Conservation (phyloP, 768 basidiomycete species). For the Hygrocybe coccinea region DNA sequence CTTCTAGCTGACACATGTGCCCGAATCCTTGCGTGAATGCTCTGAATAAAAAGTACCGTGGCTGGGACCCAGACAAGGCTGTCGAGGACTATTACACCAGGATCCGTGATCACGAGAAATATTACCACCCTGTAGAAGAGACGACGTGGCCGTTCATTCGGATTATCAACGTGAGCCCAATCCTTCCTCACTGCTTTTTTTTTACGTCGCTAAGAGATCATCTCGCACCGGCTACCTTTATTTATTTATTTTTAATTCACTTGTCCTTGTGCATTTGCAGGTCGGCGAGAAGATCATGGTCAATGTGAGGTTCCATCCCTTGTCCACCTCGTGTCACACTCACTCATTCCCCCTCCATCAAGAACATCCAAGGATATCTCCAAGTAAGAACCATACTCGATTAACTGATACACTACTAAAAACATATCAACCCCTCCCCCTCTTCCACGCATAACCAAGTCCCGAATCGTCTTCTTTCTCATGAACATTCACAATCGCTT, state of each 20-base stretch:
- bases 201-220: too few species aligned
- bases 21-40: neutral
- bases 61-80: slow-evolving; percentile 89
- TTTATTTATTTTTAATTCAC: too few species aligned
- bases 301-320: slow-evolving; percentile 52
- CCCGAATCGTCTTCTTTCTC: slow-evolving; percentile 94
- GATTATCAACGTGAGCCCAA: slow-evolving; percentile 76
- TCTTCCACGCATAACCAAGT: slow-evolving; percentile 42
- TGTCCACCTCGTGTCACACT: neutral
- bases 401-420: neutral
- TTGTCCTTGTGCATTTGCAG: slow-evolving; percentile 32
- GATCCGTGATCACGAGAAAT: slow-evolving; percentile 78
- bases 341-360: neutral
- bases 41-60: slow-evolving; percentile 61
- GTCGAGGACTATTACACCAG: slow-evolving; percentile 89
- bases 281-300: slow-evolving; percentile 95
- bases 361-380: slow-evolving; percentile 86
- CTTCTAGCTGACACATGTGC: neutral
- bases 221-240: too few species aligned
- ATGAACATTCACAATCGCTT: slow-evolving; percentile 98
- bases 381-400: slow-evolving; percentile 48
- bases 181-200: too few species aligned
- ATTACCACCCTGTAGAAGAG: slow-evolving; percentile 90
- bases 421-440: slow-evolving; percentile 6
- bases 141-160: slow-evolving; percentile 91